Percentiles rank a stretch among this genome's conserved stretches.
These are phyloP conservation scores for Arthrobotrys sphaeroides DNA, from an alignment of 2,329 filamentous ascomycete species.

Conservation along the genomic window DNA sequence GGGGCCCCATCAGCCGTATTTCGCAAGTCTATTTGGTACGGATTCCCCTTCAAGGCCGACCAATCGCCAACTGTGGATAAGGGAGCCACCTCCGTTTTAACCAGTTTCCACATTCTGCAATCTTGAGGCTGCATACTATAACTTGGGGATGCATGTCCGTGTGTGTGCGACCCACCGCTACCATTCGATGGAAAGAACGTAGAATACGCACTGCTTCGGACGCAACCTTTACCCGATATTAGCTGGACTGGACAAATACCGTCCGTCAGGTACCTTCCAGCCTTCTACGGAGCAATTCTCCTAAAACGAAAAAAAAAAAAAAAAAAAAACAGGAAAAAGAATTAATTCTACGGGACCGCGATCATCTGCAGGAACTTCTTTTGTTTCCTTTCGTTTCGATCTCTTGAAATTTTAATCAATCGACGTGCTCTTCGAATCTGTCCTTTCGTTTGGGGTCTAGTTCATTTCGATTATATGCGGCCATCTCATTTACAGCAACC, in stretches of 20 bases:
- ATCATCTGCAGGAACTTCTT: constrained; percentile 37
- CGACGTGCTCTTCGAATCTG: too few species aligned
- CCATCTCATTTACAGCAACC: neutral
- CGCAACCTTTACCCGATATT: constrained; percentile 16
- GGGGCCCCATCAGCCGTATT: constrained; percentile 27
- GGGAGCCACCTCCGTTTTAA: constrained; percentile 25
- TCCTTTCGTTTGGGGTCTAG: neutral
- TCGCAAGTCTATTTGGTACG: constrained; percentile 1
- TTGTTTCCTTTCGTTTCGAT: constrained; percentile 11
- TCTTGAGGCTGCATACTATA: constrained; percentile 32
- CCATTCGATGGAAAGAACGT: neutral
- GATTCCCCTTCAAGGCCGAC: constrained; percentile 4
- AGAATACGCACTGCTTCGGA: neutral
- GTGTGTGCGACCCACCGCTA: constrained; percentile 33
- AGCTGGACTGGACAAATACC: too few species aligned
- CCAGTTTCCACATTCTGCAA: constrained; percentile 32
- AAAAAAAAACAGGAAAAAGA: too few species aligned
- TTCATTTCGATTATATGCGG: constrained; percentile 19
- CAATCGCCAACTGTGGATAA: constrained; percentile 46
- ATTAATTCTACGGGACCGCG: neutral
- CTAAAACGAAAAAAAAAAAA: neutral
- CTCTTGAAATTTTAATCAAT: constrained; percentile 1
- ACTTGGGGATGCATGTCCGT: constrained; percentile 1
- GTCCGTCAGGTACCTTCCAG: neutral
- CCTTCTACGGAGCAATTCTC: constrained; percentile 33